Evolutionary conservation across 2,329 filamentous ascomycete species (phyloP), one percentile per base, ranked within the genome.

Genomic region (Botrytis fabae): DNA sequence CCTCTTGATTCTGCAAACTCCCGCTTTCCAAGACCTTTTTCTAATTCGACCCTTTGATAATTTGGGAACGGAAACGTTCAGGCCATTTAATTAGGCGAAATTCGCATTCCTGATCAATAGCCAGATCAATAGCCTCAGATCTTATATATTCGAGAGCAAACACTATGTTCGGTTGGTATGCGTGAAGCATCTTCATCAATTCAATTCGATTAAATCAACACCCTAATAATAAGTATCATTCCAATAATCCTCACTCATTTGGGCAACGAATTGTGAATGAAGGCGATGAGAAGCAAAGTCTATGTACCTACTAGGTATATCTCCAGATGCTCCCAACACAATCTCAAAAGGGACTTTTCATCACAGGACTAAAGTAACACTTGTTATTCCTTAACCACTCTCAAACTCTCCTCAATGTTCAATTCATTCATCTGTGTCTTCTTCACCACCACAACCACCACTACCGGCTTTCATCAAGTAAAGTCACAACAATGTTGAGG

Each of bases 1-100:
- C n/a, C 32, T 64, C 42, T 48, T 14, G 62, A 48, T 65, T 32
- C 64, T 66, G 64, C 46, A 40, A 8, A 40, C 32, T 40, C 22
- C 64, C 46, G 46, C 32, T 51, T 46, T 54, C 64, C 28, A 65
- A 48, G 44, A 48, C 63, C 63, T 18, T 38, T 65, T 65, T n/a
- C 48, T 51, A 6, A 14, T 44, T 38, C 63, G 4, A 46, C 32
- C 63, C 63, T 51, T 66, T 28, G 1, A 51, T 25, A 9, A 28
- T 16, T 22, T 51, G 12, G 32, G 32, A 57, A 57, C 51, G n/a
- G 51, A 18, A 16, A 51, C 25, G 5, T 38, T n/a, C 20, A 65
- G 20, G 42, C 6, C 42, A 22, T 46, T 28, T 9, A 9, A 18
- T 35, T 25, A 48, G 42, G 62, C 44, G 28, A 20, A n/a, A n/a